Percentiles rank a stretch among this genome's conserved stretches.
These are phyloP conservation scores for Urochloa ruziziensis DNA, from an alignment of 176 grass and related monocot genomes.

Conservation along the genomic window DNA sequence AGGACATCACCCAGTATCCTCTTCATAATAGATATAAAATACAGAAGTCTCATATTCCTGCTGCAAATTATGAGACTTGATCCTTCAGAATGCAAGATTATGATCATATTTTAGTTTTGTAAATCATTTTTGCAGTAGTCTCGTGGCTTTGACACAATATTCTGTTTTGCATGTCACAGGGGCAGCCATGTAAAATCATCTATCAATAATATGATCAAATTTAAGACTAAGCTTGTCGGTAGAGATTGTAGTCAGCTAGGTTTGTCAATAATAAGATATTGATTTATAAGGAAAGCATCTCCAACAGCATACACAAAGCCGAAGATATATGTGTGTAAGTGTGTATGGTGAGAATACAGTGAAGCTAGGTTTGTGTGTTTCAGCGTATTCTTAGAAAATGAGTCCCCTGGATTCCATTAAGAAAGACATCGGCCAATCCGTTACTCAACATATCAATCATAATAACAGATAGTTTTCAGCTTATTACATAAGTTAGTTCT, in stretches of 20 bases:
- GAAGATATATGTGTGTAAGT: neutral
- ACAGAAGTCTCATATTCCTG: neutral
- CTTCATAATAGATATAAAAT: neutral
- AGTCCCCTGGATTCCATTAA: neutral
- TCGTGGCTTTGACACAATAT: neutral
- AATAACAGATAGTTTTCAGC: neutral
- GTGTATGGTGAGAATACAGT: neutral
- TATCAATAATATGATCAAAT: neutral
- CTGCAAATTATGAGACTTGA: neutral
- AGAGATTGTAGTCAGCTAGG: neutral
- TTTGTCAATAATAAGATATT: neutral
- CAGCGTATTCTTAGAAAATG: neutral
- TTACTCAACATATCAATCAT: neutral
- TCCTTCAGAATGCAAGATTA: conserved; percentile 2
- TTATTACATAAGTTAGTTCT: neutral
- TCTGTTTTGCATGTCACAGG: neutral
- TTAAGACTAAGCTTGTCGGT: neutral
- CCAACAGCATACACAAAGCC: neutral
- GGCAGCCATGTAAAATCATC: neutral
- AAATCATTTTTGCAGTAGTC: neutral
- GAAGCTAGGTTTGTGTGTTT: neutral
- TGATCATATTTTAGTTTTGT: no score
- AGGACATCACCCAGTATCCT: no score
- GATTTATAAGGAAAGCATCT: neutral
- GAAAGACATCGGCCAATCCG: neutral